phyloP scores from a whole-genome alignment of 768 basidiomycete species.

The Cantharellus anzutake region DNA sequence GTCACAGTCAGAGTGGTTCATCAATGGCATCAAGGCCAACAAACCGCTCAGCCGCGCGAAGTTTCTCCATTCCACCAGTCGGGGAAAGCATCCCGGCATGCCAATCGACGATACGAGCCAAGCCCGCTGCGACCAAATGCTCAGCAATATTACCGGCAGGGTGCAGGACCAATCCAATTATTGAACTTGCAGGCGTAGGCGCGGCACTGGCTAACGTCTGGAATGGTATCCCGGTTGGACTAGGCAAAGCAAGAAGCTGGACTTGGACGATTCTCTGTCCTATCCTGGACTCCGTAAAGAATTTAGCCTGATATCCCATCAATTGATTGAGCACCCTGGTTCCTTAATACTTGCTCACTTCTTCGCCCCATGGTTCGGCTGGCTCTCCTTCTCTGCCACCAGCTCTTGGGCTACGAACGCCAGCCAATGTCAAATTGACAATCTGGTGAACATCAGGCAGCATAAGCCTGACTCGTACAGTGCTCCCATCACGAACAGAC shows the following conservation, averaged over 20 bases:
- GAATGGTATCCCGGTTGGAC: conserved; percentile 62
- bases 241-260: conserved; percentile 62
- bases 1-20: not conserved
- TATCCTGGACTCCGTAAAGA: conserved; percentile 79
- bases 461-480: conserved; percentile 69
- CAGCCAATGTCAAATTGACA: conserved; percentile 68
- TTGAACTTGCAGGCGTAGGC: conserved; percentile 57
- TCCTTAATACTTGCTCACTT: conserved; percentile 29
- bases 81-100: conserved; percentile 87
- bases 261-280: conserved; percentile 64
- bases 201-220: conserved; percentile 24
- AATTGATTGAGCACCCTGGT: conserved; percentile 10
- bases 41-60: conserved; percentile 62
- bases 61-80: conserved; percentile 68
- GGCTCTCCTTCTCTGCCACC: conserved; percentile 55
- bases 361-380: conserved; percentile 76
- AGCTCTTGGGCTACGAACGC: conserved; percentile 54
- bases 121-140: conserved; percentile 60
- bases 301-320: conserved; percentile 47
- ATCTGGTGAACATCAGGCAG: conserved; percentile 85
- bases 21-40: not conserved
- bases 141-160: conserved; percentile 92
- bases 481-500: conserved; percentile 83
- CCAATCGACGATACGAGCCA: conserved; percentile 91
- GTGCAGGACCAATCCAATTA: conserved; percentile 81